Evolutionary conservation across 2,329 filamentous ascomycete species (phyloP).

Genomic region (Ophiocordyceps camponoti-saundersi): DNA sequence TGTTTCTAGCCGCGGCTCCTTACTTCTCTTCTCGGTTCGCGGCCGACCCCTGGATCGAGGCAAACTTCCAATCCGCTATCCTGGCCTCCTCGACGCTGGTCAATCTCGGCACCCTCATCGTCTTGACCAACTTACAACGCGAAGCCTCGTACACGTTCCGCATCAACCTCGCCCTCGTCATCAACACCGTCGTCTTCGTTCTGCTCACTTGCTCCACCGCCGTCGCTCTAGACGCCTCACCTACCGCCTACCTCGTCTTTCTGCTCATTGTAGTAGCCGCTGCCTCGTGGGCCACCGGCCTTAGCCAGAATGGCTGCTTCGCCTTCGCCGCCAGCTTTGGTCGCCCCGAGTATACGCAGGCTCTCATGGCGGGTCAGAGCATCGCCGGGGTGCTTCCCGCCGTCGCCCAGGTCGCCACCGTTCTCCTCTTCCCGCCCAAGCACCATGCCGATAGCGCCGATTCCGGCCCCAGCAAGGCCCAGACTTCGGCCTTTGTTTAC

Average conservation of each 20-base stretch:
- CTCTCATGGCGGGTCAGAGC: slow-evolving; percentile 88
- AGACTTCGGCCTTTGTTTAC: slow-evolving; percentile 64
- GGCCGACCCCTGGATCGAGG: slow-evolving; percentile 49
- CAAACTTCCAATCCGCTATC: slow-evolving; percentile 81
- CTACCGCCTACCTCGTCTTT: slow-evolving; percentile 60
- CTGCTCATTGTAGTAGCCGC: slow-evolving; percentile 64
- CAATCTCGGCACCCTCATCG: slow-evolving; percentile 58
- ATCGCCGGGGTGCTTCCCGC: slow-evolving; percentile 82
- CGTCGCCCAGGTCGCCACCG: slow-evolving; percentile 71
- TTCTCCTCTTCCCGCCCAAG: slow-evolving; percentile 38
- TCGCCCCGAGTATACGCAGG: slow-evolving; percentile 79
- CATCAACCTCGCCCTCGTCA: slow-evolving; percentile 57
- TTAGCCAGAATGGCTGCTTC: slow-evolving; percentile 89
- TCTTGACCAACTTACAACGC: slow-evolving; percentile 66
- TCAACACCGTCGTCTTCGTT: slow-evolving; percentile 63
- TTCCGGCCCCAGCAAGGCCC: slow-evolving; percentile 6
- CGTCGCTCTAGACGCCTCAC: slow-evolving; percentile 42
- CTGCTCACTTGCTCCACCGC: slow-evolving; percentile 69
- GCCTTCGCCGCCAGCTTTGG: slow-evolving; percentile 80
- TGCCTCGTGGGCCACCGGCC: slow-evolving; percentile 64
- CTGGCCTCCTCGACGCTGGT: slow-evolving; percentile 72
- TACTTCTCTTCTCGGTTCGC: slow-evolving; percentile 80
- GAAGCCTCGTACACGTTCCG: slow-evolving; percentile 76
- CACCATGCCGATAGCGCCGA: slow-evolving; percentile 6
- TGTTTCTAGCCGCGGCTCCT: slow-evolving; percentile 89